A percentile compares a stretch with the other conserved stretches of the same genome.
Conservation (phyloP, 2,329 filamentous ascomycete species). For the Ophiostoma himal-ulmi region DNA sequence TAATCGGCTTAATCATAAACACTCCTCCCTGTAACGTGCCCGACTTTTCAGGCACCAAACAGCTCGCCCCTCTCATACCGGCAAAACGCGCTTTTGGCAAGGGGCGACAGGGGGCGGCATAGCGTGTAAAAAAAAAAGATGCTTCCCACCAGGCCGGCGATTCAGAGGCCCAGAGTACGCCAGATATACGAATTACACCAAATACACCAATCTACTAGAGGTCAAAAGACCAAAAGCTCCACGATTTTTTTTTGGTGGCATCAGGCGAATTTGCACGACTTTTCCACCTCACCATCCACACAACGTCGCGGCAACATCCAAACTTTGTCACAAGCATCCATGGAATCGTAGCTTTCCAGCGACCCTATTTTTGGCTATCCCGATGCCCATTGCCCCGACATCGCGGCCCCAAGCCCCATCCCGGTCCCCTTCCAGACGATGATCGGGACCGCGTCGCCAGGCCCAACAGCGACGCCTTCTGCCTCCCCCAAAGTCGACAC, state of each 20-base stretch:
- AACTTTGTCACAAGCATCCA: conserved; percentile 43
- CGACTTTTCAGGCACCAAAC: conserved; percentile 14
- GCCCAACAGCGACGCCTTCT: conserved; percentile 37
- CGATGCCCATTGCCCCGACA: conserved; percentile 55
- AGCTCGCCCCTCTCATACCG: conserved; percentile 13
- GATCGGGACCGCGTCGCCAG: conserved; percentile 56
- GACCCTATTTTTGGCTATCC: conserved; percentile 51
- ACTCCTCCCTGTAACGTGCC: neutral
- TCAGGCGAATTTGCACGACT: conserved; percentile 39
- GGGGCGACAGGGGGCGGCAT: conserved; percentile 15
- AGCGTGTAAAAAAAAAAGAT: conserved; percentile 19
- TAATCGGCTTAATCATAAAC: neutral
- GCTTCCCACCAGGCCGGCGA: neutral
- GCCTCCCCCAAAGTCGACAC: conserved; percentile 28
- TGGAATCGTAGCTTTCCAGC: conserved; percentile 44
- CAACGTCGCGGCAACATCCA: conserved; percentile 51
- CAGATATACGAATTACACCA: neutral
- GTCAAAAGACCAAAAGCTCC: neutral
- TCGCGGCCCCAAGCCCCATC: conserved; percentile 45
- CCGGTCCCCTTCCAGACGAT: conserved; percentile 45
- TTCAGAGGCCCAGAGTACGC: neutral
- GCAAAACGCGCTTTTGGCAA: conserved; percentile 17
- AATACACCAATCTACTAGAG: neutral
- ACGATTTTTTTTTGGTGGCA: conserved; percentile 43
- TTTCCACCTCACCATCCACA: conserved; percentile 42